Evolutionary conservation across 192 early-diverging fungal species (phyloP).

Genomic region (Linnemannia schmuckeri): DNA sequence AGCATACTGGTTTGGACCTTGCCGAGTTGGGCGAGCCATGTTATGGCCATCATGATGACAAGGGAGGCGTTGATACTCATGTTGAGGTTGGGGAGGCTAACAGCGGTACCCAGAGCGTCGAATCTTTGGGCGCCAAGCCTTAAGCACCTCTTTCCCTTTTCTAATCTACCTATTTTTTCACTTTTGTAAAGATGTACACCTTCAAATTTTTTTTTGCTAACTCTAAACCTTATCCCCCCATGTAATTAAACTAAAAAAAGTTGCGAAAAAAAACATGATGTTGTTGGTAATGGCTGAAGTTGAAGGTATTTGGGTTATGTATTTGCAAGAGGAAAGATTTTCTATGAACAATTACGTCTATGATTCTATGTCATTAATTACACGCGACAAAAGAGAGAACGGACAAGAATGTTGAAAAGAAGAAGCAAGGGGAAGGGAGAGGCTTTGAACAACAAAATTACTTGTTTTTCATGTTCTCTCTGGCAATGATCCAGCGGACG

Average conservation of each 20-base stretch:
- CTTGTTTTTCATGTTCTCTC: slow-evolving; percentile 31
- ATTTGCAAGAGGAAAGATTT: neutral
- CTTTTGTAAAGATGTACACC: neutral
- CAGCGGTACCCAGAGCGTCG: slow-evolving; percentile 35
- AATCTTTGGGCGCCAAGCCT: slow-evolving; percentile 15
- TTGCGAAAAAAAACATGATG: neutral
- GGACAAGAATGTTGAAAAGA: neutral
- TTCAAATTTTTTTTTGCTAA: neutral
- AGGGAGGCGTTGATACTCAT: slow-evolving; percentile 47
- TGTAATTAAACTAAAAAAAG: neutral
- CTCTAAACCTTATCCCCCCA: neutral
- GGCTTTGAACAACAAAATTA: neutral
- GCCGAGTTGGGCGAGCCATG: slow-evolving; percentile 86
- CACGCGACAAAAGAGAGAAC: neutral
- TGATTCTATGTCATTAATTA: neutral
- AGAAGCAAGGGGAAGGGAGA: neutral
- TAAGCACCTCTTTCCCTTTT: neutral
- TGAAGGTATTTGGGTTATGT: neutral
- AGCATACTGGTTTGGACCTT: slow-evolving; percentile 79
- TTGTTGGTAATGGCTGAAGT: neutral
- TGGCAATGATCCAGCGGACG: slow-evolving; percentile 62
- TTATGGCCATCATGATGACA: slow-evolving; percentile 64
- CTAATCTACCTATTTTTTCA: neutral
- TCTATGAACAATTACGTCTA: neutral
- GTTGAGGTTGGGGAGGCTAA: slow-evolving; percentile 53